These are phyloP conservation scores for Verticillium alfalfae DNA, from an alignment of 2,329 filamentous ascomycete species.

Conservation along the genomic window DNA sequence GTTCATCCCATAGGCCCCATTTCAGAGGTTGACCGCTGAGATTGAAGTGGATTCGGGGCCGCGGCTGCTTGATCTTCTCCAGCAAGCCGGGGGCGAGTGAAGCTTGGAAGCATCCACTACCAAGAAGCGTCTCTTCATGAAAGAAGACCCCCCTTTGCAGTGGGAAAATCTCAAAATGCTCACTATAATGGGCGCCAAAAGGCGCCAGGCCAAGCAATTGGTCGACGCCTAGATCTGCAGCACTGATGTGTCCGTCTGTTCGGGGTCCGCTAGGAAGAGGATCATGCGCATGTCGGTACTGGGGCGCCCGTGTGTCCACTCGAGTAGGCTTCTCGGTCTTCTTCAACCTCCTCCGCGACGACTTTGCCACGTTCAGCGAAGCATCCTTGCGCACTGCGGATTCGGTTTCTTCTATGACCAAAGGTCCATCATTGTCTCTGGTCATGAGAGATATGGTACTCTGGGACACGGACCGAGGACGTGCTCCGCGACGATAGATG, in stretches of 20 bases:
- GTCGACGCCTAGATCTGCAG: neutral
- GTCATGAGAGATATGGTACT: slow-evolving; percentile 1
- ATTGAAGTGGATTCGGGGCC: slow-evolving; percentile 32
- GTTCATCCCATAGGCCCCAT: slow-evolving; percentile 54
- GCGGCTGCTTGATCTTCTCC: slow-evolving; percentile 19
- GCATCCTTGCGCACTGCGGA: neutral
- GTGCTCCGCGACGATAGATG: slow-evolving; percentile 34
- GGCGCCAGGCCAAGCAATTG: slow-evolving; percentile 42
- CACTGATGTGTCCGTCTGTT: slow-evolving; percentile 6
- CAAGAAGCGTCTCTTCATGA: slow-evolving; percentile 53
- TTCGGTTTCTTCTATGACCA: neutral
- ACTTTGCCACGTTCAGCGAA: neutral
- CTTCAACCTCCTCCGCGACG: slow-evolving; percentile 22
- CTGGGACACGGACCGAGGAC: slow-evolving; percentile 8
- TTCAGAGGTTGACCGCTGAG: slow-evolving; percentile 42
- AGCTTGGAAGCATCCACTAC: slow-evolving; percentile 42
- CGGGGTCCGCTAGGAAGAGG: slow-evolving; percentile 29
- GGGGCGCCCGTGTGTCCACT: slow-evolving; percentile 45
- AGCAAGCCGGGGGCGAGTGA: slow-evolving; percentile 24
- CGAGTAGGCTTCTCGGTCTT: slow-evolving; percentile 37
- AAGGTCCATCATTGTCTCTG: neutral
- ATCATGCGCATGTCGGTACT: slow-evolving; percentile 48
- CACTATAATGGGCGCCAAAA: slow-evolving; percentile 55
- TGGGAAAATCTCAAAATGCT: slow-evolving; percentile 59
- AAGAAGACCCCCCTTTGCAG: slow-evolving; percentile 52